Percentiles rank a stretch among this genome's conserved stretches.
These are phyloP conservation scores for Iberis pinnata DNA, from an alignment of 345 rosid genomes.

Conservation along the genomic window DNA sequence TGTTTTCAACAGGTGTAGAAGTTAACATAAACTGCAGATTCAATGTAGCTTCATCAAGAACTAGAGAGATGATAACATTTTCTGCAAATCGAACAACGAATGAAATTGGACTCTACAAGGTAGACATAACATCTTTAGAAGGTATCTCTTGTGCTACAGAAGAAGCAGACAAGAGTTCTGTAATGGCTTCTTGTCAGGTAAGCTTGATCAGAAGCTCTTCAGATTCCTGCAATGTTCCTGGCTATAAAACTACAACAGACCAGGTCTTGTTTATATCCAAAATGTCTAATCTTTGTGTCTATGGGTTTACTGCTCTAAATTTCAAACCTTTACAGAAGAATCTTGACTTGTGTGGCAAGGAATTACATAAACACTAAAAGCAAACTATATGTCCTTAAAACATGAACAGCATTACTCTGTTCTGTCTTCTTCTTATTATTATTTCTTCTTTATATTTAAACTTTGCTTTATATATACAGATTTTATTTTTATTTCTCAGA, in stretches of 20 bases:
- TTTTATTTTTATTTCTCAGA: neutral
- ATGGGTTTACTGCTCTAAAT: slow-evolving; percentile 59
- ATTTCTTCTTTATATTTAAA: slow-evolving; percentile 1
- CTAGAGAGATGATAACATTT: slow-evolving; percentile 61
- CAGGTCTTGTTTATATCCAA: slow-evolving; percentile 60
- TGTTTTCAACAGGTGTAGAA: slow-evolving; percentile 53
- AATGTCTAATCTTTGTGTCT: slow-evolving; percentile 65
- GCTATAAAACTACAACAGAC: slow-evolving; percentile 64
- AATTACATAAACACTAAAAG: slow-evolving; percentile 5
- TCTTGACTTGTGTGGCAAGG: slow-evolving; percentile 46
- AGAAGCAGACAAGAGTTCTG: slow-evolving; percentile 14
- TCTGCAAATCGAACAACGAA: slow-evolving; percentile 88
- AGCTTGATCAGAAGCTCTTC: slow-evolving; percentile 51
- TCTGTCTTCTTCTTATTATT: slow-evolving; percentile 13
- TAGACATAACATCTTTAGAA: slow-evolving; percentile 74
- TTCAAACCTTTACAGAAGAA: slow-evolving; percentile 67
- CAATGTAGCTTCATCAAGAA: slow-evolving; percentile 50
- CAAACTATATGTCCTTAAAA: neutral
- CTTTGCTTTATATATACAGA: slow-evolving; percentile 3
- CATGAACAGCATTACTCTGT: no score
- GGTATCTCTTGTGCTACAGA: slow-evolving; percentile 42
- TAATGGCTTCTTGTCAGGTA: slow-evolving; percentile 55
- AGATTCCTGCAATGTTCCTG: slow-evolving; percentile 71
- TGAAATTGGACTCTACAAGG: slow-evolving; percentile 61
- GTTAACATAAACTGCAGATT: slow-evolving; percentile 77